A percentile compares a stretch with the other conserved stretches of the same genome.
Conservation (phyloP, 345 rosid species). For the Isatis tinctoria region DNA sequence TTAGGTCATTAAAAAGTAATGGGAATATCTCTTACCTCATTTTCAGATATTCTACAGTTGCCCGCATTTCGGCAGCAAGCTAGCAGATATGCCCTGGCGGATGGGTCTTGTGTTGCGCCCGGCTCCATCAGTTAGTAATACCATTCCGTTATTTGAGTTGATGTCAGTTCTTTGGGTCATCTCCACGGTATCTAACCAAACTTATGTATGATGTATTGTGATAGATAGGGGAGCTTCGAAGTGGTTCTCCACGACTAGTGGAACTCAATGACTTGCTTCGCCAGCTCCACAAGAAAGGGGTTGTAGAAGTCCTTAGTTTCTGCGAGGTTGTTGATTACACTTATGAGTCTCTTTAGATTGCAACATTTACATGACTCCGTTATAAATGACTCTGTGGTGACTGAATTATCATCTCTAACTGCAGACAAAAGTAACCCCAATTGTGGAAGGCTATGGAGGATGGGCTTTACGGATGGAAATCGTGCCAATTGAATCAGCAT, state of each 20-base stretch:
- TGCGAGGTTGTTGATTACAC: conserved; percentile 64
- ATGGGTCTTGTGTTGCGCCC: conserved; percentile 97
- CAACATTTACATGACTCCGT: neutral
- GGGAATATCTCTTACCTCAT: neutral
- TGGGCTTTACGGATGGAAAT: conserved; percentile 96
- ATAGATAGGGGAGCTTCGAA: conserved; percentile 90
- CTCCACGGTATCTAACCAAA: neutral
- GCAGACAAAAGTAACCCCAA: conserved; percentile 96
- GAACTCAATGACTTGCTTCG: conserved; percentile 86
- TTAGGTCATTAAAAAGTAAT: neutral
- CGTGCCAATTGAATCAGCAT: conserved; percentile 95
- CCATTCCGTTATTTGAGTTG: neutral
- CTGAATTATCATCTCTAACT: neutral
- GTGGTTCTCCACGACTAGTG: conserved; percentile 83
- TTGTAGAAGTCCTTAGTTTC: conserved; percentile 85
- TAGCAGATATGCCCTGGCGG: conserved; percentile 99
- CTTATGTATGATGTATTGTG: conserved; percentile 7
- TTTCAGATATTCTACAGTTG: conserved; percentile 94
- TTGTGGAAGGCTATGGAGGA: conserved; percentile 98
- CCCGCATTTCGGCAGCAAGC: conserved; percentile 97
- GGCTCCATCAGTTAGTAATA: conserved; percentile 78
- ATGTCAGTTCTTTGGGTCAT: neutral
- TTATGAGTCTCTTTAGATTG: neutral
- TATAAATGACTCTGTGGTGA: neutral
- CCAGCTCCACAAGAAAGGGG: conserved; percentile 71